Evolutionary conservation across 306 rosid species (phyloP).

Genomic region (Fragaria ananassa): DNA sequence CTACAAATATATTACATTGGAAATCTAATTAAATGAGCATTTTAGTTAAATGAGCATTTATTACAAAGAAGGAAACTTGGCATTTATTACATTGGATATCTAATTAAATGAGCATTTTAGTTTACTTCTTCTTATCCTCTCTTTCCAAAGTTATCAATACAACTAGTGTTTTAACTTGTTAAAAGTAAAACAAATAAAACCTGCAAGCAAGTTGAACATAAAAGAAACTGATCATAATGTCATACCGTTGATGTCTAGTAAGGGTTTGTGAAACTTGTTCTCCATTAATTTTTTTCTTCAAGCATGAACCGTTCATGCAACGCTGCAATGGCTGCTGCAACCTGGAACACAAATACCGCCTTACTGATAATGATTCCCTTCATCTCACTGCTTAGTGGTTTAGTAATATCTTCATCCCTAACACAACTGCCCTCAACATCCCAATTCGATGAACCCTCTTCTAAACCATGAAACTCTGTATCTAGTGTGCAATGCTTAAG

Average conservation of each 20-base stretch:
- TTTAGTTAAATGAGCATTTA: no score
- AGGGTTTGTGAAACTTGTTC: constrained; percentile 44
- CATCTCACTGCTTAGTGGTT: constrained; percentile 9
- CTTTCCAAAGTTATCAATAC: background rate
- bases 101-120: background rate
- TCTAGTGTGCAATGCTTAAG: constrained; percentile 47
- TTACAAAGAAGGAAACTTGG: background rate
- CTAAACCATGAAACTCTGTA: constrained; percentile 17
- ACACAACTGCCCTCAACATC: constrained; percentile 11
- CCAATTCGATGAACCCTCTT: constrained; percentile 17
- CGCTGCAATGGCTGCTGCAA: constrained; percentile 77
- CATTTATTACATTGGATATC: background rate
- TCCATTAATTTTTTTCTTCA: constrained; percentile 55
- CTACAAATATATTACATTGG: constrained; percentile 12
- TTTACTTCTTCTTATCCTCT: background rate
- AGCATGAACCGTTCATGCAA: constrained; percentile 70
- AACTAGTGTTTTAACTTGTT: background rate
- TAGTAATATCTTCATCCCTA: constrained; percentile 10
- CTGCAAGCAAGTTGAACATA: background rate
- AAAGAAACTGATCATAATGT: background rate
- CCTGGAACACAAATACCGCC: constrained; percentile 50
- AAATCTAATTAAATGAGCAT: background rate
- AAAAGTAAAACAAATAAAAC: background rate
- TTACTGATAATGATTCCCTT: constrained; percentile 23
- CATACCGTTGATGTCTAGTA: constrained; percentile 51